Conservation (phyloP, 148 eudicot genomes). For the Fallopia convolvulus region DNA sequence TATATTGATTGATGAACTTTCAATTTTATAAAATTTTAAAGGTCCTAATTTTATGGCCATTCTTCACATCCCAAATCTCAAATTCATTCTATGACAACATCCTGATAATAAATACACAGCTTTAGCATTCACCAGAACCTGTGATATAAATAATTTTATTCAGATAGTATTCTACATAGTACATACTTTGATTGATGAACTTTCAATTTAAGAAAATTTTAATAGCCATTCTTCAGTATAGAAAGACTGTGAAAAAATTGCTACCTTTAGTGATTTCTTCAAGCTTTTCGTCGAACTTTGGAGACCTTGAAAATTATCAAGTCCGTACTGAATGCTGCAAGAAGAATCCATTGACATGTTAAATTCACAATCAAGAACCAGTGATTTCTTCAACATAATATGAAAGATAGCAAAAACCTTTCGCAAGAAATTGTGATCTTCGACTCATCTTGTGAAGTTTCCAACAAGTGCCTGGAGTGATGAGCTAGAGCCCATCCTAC, state of each 20-base stretch:
- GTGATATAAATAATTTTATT: too few species aligned
- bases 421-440: constrained; percentile 57
- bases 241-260: too few species aligned
- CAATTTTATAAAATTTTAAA: neutral
- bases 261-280: constrained; percentile 88
- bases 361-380: neutral
- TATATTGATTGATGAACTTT: neutral
- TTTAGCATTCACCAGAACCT: neutral
- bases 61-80: constrained; percentile 37
- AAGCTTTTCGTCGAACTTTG: constrained; percentile 68
- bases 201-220: too few species aligned
- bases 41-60: neutral
- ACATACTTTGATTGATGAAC: neutral
- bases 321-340: constrained; percentile 69
- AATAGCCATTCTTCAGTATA: neutral
- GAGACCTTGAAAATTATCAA: constrained; percentile 57
- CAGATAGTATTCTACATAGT: neutral
- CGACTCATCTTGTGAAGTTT: constrained; percentile 34
- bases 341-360: neutral
- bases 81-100: constrained; percentile 88
- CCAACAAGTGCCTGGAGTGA: constrained; percentile 60
- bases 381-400: neutral
- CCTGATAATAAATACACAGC: constrained; percentile 26
- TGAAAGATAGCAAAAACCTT: constrained; percentile 34
- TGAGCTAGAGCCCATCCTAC: constrained; percentile 89